Conservation (phyloP, 257 asterid genomes). For the Capsicum baccatum region DNA sequence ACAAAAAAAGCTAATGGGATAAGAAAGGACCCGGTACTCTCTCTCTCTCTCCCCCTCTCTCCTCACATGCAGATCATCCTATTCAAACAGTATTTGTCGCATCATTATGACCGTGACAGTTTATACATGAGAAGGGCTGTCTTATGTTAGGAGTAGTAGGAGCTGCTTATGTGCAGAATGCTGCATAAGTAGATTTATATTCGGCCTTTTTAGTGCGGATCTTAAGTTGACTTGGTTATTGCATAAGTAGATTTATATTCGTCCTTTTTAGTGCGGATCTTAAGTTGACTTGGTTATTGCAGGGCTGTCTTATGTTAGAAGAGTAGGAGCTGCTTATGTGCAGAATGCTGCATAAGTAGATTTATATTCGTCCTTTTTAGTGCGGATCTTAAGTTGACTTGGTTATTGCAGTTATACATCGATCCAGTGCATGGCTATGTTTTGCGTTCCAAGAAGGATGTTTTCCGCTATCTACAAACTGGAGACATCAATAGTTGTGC, state of each 20-base stretch:
- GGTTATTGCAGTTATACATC: constrained; percentile 56
- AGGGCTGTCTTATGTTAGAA: constrained; percentile 54
- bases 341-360: constrained; percentile 24
- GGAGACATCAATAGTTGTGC: constrained; percentile 56
- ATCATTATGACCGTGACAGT: neutral
- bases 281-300: constrained; percentile 38
- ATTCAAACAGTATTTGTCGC: neutral
- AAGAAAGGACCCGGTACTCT: constrained; percentile 63
- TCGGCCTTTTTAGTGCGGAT: constrained; percentile 3
- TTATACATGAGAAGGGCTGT: constrained; percentile 10
- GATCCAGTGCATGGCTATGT: constrained; percentile 68
- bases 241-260: constrained; percentile 24
- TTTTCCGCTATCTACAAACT: constrained; percentile 57
- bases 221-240: constrained; percentile 29
- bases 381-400: constrained; percentile 25
- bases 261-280: neutral
- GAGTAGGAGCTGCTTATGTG: constrained; percentile 15
- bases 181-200: constrained; percentile 25
- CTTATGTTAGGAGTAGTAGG: neutral
- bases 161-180: constrained; percentile 1
- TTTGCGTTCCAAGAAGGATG: constrained; percentile 71
- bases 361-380: constrained; percentile 16
- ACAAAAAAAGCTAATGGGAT: constrained; percentile 47
- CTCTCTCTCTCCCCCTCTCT: constrained; percentile 24
- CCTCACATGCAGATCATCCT: neutral